Conservation (phyloP, 257 asterid species). For the Buddleja alternifolia region DNA sequence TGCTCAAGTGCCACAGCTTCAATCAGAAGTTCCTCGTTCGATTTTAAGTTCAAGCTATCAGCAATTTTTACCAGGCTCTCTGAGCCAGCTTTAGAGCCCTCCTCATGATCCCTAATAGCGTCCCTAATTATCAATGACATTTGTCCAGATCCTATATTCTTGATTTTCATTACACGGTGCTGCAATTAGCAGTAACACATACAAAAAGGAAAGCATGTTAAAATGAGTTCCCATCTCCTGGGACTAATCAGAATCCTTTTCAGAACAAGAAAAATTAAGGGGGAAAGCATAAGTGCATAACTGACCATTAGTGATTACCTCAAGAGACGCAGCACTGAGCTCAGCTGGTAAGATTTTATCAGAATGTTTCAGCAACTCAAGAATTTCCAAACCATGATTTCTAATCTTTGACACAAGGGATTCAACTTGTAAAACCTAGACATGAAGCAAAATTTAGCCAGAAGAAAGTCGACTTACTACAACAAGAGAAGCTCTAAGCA, state of each 20-base stretch:
- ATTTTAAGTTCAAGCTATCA: conserved; percentile 64
- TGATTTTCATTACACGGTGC: conserved; percentile 58
- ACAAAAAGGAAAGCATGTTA: conserved; percentile 10
- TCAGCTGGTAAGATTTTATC: conserved; percentile 51
- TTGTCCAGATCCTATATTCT: conserved; percentile 52
- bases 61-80: conserved; percentile 64
- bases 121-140: conserved; percentile 54
- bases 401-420: conserved; percentile 51
- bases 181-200: conserved; percentile 36
- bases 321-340: conserved; percentile 58
- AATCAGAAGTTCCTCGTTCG: conserved; percentile 77
- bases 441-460: conserved; percentile 36
- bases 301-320: conserved; percentile 52
- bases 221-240: conserved; percentile 22
- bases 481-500: not conserved
- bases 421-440: conserved; percentile 77
- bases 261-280: conserved; percentile 4
- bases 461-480: not conserved
- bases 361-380: conserved; percentile 66
- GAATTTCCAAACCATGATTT: conserved; percentile 59
- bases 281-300: conserved; percentile 2
- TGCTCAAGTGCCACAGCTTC: conserved; percentile 92
- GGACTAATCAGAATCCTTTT: not conserved
- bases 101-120: conserved; percentile 62
- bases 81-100: conserved; percentile 67